These are phyloP conservation scores for Aspergillus diversus DNA, from an alignment of 495 filamentous ascomycete genomes.

Conservation along the genomic window DNA sequence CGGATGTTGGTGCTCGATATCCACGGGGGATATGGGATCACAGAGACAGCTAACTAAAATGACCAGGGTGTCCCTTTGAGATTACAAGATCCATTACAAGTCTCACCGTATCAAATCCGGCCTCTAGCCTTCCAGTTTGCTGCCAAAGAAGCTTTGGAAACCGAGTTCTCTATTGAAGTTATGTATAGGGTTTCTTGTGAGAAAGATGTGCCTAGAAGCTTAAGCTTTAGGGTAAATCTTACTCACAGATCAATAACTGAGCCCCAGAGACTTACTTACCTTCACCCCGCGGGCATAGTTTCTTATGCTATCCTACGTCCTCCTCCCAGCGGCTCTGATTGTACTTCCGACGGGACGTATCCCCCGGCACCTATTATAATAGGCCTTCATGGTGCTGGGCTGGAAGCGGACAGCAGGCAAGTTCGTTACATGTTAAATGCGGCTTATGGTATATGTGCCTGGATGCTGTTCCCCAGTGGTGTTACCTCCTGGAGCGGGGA, in stretches of 20 bases:
- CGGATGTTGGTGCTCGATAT: conserved; percentile 19
- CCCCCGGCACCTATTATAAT: conserved; percentile 18
- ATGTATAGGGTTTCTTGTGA: conserved; percentile 7
- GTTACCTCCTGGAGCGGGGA: conserved; percentile 65
- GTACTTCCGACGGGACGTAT: neutral
- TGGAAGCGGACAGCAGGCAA: conserved; percentile 53
- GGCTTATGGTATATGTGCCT: conserved; percentile 56
- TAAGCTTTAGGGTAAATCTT: conserved; percentile 18
- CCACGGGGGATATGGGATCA: neutral
- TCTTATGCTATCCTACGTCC: conserved; percentile 64
- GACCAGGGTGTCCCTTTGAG: neutral
- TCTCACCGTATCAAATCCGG: conserved; percentile 22
- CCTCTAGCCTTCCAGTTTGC: conserved; percentile 23
- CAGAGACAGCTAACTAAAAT: conserved; percentile 5
- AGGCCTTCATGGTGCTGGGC: conserved; percentile 59
- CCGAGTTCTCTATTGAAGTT: conserved; percentile 18
- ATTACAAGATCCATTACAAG: conserved; percentile 15
- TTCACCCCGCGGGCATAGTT: conserved; percentile 59
- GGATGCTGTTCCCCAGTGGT: conserved; percentile 61
- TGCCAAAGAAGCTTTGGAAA: neutral
- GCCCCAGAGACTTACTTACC: conserved; percentile 59
- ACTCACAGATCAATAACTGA: conserved; percentile 35
- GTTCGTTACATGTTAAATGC: conserved; percentile 52
- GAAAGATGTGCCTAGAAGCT: conserved; percentile 4
- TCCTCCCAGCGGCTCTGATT: conserved; percentile 37